These are phyloP conservation scores for Bremia lactucae DNA, from an alignment of 352 stramenopile species.

Conservation along the genomic window DNA sequence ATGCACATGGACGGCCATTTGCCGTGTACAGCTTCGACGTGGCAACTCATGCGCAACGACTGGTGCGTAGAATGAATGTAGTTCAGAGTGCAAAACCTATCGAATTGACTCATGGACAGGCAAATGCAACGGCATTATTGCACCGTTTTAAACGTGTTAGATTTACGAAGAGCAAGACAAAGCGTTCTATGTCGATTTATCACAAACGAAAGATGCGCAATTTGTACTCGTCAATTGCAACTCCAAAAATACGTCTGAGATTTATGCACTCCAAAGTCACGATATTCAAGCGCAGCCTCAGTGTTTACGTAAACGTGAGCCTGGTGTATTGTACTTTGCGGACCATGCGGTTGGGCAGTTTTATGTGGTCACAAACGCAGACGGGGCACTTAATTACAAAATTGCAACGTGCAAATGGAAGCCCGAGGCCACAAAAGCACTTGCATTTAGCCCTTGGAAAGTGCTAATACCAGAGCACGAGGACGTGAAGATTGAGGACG, in stretches of 20 bases:
- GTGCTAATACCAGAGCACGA: constrained; percentile 39
- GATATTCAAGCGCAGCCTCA: constrained; percentile 19
- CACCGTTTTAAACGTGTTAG: constrained; percentile 17
- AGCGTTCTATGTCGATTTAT: constrained; percentile 80
- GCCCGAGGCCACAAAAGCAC: background rate
- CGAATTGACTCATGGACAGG: constrained; percentile 9
- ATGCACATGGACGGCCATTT: constrained; percentile 46
- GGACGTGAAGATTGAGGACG: constrained; percentile 82
- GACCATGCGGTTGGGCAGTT: constrained; percentile 64
- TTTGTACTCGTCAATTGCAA: constrained; percentile 85
- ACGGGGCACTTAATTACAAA: constrained; percentile 69
- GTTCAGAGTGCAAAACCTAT: constrained; percentile 7
- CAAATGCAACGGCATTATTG: background rate
- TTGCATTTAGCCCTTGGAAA: constrained; percentile 19
- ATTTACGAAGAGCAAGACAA: constrained; percentile 68
- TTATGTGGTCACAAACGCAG: constrained; percentile 76
- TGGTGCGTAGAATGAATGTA: constrained; percentile 26
- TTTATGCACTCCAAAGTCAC: constrained; percentile 36
- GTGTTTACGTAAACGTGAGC: constrained; percentile 37
- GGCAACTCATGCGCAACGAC: constrained; percentile 27
- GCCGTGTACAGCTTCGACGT: constrained; percentile 57
- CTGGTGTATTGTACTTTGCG: constrained; percentile 73
- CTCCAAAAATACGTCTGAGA: constrained; percentile 81
- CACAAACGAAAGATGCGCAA: constrained; percentile 65
- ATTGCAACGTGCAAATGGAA: constrained; percentile 25